Percentiles rank a stretch among this genome's conserved stretches.
These are phyloP conservation scores for Dipteronia dyeriana DNA, from an alignment of 345 rosid genomes.

Conservation along the genomic window DNA sequence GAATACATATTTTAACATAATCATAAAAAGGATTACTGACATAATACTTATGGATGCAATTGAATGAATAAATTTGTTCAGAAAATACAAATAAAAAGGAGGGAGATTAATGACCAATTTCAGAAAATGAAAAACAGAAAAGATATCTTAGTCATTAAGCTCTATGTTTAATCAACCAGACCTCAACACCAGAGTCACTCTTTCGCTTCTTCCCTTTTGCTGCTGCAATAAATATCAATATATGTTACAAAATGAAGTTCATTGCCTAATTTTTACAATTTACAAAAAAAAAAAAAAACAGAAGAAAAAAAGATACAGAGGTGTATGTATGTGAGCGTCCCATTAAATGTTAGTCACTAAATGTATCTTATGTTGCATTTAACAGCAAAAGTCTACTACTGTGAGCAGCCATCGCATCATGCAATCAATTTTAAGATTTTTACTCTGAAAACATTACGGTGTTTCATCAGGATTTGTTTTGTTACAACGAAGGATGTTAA, in stretches of 20 bases:
- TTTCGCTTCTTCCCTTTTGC: constrained; percentile 87
- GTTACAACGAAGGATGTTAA: background rate
- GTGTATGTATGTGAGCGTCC: background rate
- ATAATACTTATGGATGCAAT: background rate
- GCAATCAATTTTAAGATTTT: background rate
- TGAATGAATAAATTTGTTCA: background rate
- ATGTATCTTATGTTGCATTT: background rate
- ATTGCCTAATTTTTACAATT: background rate
- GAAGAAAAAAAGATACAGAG: background rate
- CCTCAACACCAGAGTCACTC: constrained; percentile 79
- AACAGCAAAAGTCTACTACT: background rate
- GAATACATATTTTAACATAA: background rate
- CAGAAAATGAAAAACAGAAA: background rate
- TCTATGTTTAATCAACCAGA: constrained; percentile 31
- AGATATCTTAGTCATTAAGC: background rate
- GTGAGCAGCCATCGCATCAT: background rate
- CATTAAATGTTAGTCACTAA: background rate
- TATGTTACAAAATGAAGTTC: constrained; percentile 15
- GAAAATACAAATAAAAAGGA: constrained; percentile 6
- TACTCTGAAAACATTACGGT: background rate
- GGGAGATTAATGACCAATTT: background rate
- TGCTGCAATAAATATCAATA: constrained; percentile 48
- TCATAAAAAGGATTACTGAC: background rate
- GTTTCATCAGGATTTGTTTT: background rate
- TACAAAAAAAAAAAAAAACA: background rate